Percentiles rank a stretch among this genome's conserved stretches.
Conservation (phyloP, 2,329 filamentous ascomycete species). For the Cytospora schulzeri region DNA sequence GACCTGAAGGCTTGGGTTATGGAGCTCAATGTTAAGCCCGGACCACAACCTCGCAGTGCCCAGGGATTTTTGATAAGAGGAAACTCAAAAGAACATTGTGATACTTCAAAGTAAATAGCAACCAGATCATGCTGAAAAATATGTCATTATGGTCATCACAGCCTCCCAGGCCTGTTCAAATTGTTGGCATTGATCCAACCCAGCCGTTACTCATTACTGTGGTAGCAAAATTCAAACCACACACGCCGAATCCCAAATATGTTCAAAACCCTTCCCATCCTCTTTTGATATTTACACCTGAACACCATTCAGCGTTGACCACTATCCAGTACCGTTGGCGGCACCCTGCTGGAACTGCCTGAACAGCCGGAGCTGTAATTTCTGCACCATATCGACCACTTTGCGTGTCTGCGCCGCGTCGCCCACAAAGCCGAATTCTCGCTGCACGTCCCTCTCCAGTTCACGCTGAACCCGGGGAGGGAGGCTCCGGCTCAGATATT, state of each 20-base stretch:
- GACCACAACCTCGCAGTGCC: too few relatives aligned
- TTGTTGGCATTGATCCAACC: neutral
- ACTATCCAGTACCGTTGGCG: neutral
- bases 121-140: neutral
- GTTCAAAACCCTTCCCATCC: neutral
- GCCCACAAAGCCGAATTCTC: constrained; percentile 27
- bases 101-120: neutral
- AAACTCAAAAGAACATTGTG: constrained; percentile 24
- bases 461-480: constrained; percentile 26
- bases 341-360: constrained; percentile 12
- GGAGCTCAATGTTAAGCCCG: too few relatives aligned
- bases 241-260: neutral
- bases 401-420: constrained; percentile 24
- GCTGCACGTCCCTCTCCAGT: constrained; percentile 26
- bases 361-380: constrained; percentile 26
- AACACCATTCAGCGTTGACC: neutral
- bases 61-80: too few relatives aligned
- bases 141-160: neutral
- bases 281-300: neutral
- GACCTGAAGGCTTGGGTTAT: too few relatives aligned
- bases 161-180: neutral
- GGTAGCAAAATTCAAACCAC: neutral
- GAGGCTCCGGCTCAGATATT: constrained; percentile 24
- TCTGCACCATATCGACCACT: constrained; percentile 28
- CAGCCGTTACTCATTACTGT: neutral